These are phyloP conservation scores for Aspergillus sclerotialis DNA, from an alignment of 2,329 filamentous ascomycete genomes.

Conservation along the genomic window DNA sequence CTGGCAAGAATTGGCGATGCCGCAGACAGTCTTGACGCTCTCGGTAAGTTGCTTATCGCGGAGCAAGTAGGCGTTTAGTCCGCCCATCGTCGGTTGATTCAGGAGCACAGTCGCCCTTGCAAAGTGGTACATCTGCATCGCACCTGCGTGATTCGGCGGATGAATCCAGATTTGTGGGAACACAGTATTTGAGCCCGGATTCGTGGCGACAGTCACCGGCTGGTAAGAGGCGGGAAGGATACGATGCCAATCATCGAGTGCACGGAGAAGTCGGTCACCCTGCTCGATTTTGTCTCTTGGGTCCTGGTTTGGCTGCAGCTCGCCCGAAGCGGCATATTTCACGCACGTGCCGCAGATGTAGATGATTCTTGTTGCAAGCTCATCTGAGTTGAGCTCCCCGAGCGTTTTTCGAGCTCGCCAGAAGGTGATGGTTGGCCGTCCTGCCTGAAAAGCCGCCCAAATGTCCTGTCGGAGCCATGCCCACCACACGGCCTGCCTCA, in stretches of 20 bases:
- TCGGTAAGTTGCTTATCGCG: slow-evolving; percentile 11
- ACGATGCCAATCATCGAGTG: slow-evolving; percentile 18
- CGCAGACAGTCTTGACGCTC: slow-evolving; percentile 17
- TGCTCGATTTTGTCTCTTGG: too few species aligned
- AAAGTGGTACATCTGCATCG: slow-evolving; percentile 15
- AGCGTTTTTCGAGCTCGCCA: slow-evolving; percentile 48
- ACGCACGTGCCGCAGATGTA: slow-evolving; percentile 8
- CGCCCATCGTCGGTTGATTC: slow-evolving; percentile 15
- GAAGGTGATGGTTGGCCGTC: slow-evolving; percentile 48
- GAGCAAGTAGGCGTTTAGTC: slow-evolving; percentile 11
- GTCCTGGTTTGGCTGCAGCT: too few species aligned
- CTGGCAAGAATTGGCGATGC: slow-evolving; percentile 16
- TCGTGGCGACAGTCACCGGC: slow-evolving; percentile 11
- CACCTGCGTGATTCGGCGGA: slow-evolving; percentile 12
- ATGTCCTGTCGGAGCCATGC: slow-evolving; percentile 58
- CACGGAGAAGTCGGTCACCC: slow-evolving; percentile 10
- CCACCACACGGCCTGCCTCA: slow-evolving; percentile 57
- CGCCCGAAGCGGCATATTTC: slow-evolving; percentile 7
- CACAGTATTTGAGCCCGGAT: slow-evolving; percentile 1
- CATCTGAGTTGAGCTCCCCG: slow-evolving; percentile 42
- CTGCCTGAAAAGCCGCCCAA: slow-evolving; percentile 56
- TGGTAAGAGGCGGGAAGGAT: slow-evolving; percentile 19
- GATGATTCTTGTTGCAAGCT: slow-evolving; percentile 41
- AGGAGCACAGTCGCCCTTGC: slow-evolving; percentile 14
- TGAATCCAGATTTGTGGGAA: slow-evolving; percentile 19